These are phyloP conservation scores for Massariosphaeria phaeospora DNA, from an alignment of 495 filamentous ascomycete species.

Conservation along the genomic window DNA sequence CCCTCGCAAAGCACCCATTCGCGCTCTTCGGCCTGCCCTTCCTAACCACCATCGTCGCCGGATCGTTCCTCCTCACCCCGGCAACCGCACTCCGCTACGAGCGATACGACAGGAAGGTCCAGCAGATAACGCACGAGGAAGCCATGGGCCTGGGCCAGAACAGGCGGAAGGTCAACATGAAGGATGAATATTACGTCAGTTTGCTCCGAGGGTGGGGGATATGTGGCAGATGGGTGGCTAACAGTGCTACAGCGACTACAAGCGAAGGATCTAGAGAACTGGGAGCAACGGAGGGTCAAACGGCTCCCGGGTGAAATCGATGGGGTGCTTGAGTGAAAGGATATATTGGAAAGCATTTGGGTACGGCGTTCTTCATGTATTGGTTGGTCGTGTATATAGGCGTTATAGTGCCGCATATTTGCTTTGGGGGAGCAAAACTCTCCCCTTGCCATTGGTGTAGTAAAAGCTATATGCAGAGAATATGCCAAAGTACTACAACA, in stretches of 20 bases:
- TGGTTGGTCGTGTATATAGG: no score
- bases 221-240: neutral
- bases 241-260: slow-evolving; percentile 62
- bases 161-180: slow-evolving; percentile 67
- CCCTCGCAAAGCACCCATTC: slow-evolving; percentile 73
- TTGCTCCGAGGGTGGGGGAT: neutral
- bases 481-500: no score
- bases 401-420: no score
- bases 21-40: slow-evolving; percentile 95
- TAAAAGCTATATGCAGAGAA: no score
- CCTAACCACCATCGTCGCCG: slow-evolving; percentile 83
- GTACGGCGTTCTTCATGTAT: neutral
- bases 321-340: slow-evolving; percentile 59
- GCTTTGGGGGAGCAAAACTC: neutral
- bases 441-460: no score
- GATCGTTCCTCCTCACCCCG: slow-evolving; percentile 89
- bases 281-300: slow-evolving; percentile 93
- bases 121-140: slow-evolving; percentile 77
- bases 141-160: slow-evolving; percentile 70
- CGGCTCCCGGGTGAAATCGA: slow-evolving; percentile 84
- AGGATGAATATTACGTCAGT: slow-evolving; percentile 93
- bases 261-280: slow-evolving; percentile 86
- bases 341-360: no score
- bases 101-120: slow-evolving; percentile 78
- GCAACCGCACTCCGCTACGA: slow-evolving; percentile 92